phyloP scores from a whole-genome alignment of 2,329 filamentous ascomycete species.

The Colletotrichum acutatum region DNA sequence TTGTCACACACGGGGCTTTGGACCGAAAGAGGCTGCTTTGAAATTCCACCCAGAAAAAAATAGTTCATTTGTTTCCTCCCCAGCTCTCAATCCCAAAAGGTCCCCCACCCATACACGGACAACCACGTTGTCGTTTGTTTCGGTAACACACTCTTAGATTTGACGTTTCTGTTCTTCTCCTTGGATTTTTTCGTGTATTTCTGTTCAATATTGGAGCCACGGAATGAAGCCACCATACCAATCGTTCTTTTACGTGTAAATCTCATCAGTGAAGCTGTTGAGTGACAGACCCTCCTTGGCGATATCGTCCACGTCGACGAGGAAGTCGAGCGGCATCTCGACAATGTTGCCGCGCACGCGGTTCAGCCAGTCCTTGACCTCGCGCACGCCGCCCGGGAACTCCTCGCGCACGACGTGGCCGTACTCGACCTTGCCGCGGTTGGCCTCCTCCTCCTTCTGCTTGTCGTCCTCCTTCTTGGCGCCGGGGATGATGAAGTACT shows the following conservation, averaged over 20 bases:
- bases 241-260: conserved; percentile 69
- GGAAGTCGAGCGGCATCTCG: conserved; percentile 91
- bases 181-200: neutral
- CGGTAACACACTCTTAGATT: no score
- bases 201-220: no score
- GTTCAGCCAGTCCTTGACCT: conserved; percentile 76
- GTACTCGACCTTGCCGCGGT: conserved; percentile 75
- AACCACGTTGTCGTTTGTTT: neutral
- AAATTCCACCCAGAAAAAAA: neutral
- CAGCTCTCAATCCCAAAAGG: neutral
- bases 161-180: neutral
- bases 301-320: conserved; percentile 84
- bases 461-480: conserved; percentile 51
- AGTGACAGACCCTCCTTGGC: conserved; percentile 82
- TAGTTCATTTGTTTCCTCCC: neutral
- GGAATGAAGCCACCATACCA: no score
- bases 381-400: conserved; percentile 77
- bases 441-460: conserved; percentile 47
- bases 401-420: conserved; percentile 88
- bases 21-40: neutral
- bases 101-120: no score
- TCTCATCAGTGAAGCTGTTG: conserved; percentile 76
- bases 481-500: conserved; percentile 71
- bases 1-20: neutral
- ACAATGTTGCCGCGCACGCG: conserved; percentile 78